Percentiles rank a stretch among this genome's conserved stretches.
These are phyloP conservation scores for Phytophthora pluvialis DNA, from an alignment of 352 stramenopile species.

Conservation along the genomic window DNA sequence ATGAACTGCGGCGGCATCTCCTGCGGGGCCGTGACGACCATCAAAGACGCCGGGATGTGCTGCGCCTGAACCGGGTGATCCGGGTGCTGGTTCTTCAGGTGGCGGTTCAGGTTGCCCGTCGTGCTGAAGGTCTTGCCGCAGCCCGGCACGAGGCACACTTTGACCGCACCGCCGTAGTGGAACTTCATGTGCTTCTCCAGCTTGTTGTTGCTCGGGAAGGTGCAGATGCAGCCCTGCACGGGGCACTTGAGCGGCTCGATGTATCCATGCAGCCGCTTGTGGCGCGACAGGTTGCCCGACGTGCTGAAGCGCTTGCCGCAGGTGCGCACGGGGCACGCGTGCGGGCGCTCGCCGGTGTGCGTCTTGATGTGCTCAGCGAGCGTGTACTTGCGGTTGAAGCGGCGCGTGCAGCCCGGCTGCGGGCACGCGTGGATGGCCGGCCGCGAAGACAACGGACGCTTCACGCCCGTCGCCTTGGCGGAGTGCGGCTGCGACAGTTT, in stretches of 20 bases:
- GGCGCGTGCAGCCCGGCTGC: constrained; percentile 39
- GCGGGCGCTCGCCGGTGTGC: constrained; percentile 58
- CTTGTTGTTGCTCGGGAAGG: constrained; percentile 39
- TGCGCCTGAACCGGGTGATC: constrained; percentile 16
- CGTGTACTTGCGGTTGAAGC: constrained; percentile 68
- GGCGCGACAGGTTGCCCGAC: constrained; percentile 47
- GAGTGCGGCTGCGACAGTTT: constrained; percentile 6
- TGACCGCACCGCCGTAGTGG: constrained; percentile 41
- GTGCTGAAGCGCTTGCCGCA: constrained; percentile 58
- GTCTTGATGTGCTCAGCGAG: constrained; percentile 75
- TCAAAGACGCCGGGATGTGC: neutral
- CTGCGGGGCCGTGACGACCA: constrained; percentile 15
- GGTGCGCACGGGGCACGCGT: constrained; percentile 33
- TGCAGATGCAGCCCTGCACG: constrained; percentile 31
- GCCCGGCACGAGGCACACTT: constrained; percentile 37
- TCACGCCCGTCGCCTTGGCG: constrained; percentile 15
- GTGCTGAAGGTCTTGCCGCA: constrained; percentile 55
- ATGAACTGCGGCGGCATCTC: constrained; percentile 30
- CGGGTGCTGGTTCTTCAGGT: constrained; percentile 47
- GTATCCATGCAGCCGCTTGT: constrained; percentile 45
- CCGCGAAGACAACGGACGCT: constrained; percentile 2
- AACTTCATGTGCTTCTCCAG: constrained; percentile 47
- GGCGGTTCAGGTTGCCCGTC: constrained; percentile 50
- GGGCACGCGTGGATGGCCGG: constrained; percentile 39
- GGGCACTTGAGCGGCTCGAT: constrained; percentile 41